Base-by-base conservation (phyloP, 2,329 filamentous ascomycete species). In the Arthrinium phaeospermum region DNA sequence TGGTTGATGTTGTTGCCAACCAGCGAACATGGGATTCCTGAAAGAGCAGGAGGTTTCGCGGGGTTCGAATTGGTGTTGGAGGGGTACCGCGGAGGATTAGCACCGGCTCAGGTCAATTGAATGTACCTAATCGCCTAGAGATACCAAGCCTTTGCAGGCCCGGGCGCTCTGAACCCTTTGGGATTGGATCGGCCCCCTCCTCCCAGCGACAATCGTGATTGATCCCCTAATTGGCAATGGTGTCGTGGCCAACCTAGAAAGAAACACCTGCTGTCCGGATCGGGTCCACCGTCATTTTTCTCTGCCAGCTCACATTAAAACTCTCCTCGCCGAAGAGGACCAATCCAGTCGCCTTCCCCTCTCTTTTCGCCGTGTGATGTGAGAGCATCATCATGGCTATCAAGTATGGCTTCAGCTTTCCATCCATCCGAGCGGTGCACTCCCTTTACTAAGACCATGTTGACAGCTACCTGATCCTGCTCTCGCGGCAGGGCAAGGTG, bases 401-500 rank as follows among this genome's bases (percentile, higher is more conserved):
- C 80, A 84, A 87, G 86, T 88, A 85, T 77, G 84, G 73, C 67
- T 41, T 34, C 69, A 69, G 53, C 68, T 72, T 64, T 61, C 47
- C 24, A 24, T 70, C 69, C 44, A n/a, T 51, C 37, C 71, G n/a
- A 64, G 24, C 70, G 72, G 27, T 49, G 45, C 67, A 46, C 14
- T 24, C 19, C 68, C 45, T 71, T 73, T 73, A 68, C 75, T 77
- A 78, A 80, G 73, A 75, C 77, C 71, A 70, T 61, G 44, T 34
- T 70, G 74, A 30, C 80, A 98, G 96, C 87, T 99, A 99, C 83
- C 88, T 99, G 78, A 98, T 99, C 83, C 91, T 99, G 83, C 92
- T 99, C 78, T 98, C 96, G 76, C 92, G 96, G 80, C 96, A 99
- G 89, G 96, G 96, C 87, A 99, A 99, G 93, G 96, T 99, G 96